Base-by-base conservation (phyloP, 495 filamentous ascomycete genomes). In the Xylaria castorea region DNA sequence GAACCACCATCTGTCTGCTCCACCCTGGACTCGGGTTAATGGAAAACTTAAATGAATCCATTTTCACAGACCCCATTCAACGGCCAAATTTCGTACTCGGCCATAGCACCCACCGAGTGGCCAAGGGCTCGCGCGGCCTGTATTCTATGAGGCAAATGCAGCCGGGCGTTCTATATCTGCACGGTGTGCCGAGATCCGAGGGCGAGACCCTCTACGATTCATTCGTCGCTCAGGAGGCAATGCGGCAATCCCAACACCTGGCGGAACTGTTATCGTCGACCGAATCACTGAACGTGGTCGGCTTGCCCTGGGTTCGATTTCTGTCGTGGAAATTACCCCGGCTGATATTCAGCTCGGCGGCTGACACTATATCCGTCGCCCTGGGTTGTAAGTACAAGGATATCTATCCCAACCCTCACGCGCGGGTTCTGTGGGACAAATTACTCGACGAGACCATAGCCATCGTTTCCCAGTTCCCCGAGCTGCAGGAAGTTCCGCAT, bases 21-120 rank as follows among this genome's bases (percentile, higher is more conserved):
- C 92, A 97, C 66, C 93, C 95, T 61, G 94, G 94, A 5, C 88
- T 98, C 83, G 95, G 95, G 2, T 79, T 91, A 3, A 81, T 94
- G 36, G 93, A 97, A n/a, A 85, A 87, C 46, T 81, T 97, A 25
- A 92, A 93, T 73, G 74, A 86, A 12, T 68, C 82, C 2, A 75
- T 95, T 16, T 99, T 97, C 76, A 86, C 88, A 0, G 85, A 94
- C 75, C 85, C 88, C 2, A 71, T 75, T 5, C 81, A 75, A 0
- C 87, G 94, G 30, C 96, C 96, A 2, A 85, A 88, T 53, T 97
- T 94, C 74, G 84, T 97, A 55, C 79, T 93, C 16, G 93, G 91
- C 2, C 88, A 95, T 64, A 84, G 92, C 68, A 89, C 88, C 8
- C 92, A 97, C 73, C 85, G 84, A 5, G 71, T 97, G 4, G 3